Evolutionary conservation across 2,329 filamentous ascomycete species (phyloP).

Genomic region (Ophiocordyceps camponoti-floridani): DNA sequence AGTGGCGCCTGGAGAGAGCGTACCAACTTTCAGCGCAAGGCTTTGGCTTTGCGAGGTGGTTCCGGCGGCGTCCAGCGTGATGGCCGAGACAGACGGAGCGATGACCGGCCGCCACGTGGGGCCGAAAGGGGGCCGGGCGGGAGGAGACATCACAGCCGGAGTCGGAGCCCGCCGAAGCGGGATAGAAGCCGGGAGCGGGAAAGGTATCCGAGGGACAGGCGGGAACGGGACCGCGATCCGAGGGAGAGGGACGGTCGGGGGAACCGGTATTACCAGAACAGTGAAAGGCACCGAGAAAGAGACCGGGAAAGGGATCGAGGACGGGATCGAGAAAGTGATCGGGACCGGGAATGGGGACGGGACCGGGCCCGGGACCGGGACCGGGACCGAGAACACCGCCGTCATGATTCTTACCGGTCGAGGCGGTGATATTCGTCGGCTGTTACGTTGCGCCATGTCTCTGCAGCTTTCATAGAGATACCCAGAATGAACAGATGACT

Average conservation of each 20-base stretch:
- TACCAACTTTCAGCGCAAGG: constrained; percentile 61
- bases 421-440: background rate
- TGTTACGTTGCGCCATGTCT: too few relatives aligned
- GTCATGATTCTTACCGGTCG: constrained; percentile 2
- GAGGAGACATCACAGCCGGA: background rate
- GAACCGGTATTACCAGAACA: constrained; percentile 2
- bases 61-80: constrained; percentile 65
- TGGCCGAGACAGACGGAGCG: constrained; percentile 9
- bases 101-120: constrained; percentile 4
- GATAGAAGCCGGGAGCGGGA: constrained; percentile 14
- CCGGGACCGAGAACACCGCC: constrained; percentile 10
- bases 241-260: constrained; percentile 9
- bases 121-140: background rate
- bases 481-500: background rate
- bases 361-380: constrained; percentile 3
- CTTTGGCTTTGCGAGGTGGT: constrained; percentile 44
- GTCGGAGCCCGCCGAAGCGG: constrained; percentile 18
- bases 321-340: too few relatives aligned
- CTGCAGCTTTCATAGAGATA: background rate
- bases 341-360: too few relatives aligned
- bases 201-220: constrained; percentile 7
- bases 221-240: constrained; percentile 13
- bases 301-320: too few relatives aligned
- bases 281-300: background rate
- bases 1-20: constrained; percentile 78